Percentiles rank a stretch among this genome's conserved stretches.
Conservation (phyloP, 768 basidiomycete genomes). For the Trametes punicea region DNA sequence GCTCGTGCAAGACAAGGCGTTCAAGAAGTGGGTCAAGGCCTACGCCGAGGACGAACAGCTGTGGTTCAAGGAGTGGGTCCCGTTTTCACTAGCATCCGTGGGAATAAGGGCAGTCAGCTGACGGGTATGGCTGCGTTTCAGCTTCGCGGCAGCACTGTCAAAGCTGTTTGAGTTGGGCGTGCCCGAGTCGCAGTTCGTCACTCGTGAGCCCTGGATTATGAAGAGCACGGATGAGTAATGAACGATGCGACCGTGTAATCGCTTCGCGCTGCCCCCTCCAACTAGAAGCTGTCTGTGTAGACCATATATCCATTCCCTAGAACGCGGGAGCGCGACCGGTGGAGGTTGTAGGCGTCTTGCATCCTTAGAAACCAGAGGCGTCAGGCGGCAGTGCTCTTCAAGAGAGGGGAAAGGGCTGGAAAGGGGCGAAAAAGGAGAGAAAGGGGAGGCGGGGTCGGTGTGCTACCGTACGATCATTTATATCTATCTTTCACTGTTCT, state of each 20-base stretch:
- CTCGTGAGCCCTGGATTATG: slow-evolving; percentile 75
- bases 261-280: not conserved
- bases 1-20: slow-evolving; percentile 84
- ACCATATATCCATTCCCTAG: slow-evolving; percentile 15
- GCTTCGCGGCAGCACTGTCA: slow-evolving; percentile 77
- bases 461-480: slow-evolving; percentile 6
- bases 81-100: not conserved
- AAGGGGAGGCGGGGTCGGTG: slow-evolving; percentile 1
- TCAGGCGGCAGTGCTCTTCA: not conserved
- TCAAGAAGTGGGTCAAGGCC: slow-evolving; percentile 83
- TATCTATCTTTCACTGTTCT: not conserved
- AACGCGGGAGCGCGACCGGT: too few relatives aligned
- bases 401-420: not conserved
- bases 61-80: slow-evolving; percentile 90
- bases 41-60: slow-evolving; percentile 83
- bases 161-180: slow-evolving; percentile 94
- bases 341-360: too few relatives aligned
- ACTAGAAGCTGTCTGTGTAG: slow-evolving; percentile 1
- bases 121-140: slow-evolving; percentile 31
- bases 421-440: not conserved
- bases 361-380: not conserved
- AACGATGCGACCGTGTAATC: not conserved
- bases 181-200: slow-evolving; percentile 71
- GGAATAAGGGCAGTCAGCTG: not conserved
- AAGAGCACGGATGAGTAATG: slow-evolving; percentile 44